These are phyloP conservation scores for Monilinia fructigena DNA, from an alignment of 2,329 filamentous ascomycete genomes.

Conservation along the genomic window DNA sequence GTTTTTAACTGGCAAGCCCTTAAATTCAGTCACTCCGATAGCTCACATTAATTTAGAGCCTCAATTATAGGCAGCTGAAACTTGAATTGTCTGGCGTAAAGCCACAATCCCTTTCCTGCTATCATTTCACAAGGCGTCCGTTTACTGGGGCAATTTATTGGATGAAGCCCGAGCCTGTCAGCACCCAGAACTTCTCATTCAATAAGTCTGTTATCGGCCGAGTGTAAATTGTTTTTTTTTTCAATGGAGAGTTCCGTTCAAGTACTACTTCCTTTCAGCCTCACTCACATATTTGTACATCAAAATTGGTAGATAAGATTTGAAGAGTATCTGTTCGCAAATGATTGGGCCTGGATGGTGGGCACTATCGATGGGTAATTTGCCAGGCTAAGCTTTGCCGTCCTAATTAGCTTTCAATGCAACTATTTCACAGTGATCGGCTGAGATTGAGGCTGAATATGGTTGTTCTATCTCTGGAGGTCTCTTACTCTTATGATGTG, in stretches of 20 bases:
- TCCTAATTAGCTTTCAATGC: neutral
- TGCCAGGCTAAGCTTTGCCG: neutral
- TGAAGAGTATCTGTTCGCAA: no score
- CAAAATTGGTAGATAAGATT: no score
- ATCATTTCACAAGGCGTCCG: neutral
- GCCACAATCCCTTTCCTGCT: neutral
- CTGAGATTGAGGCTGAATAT: neutral
- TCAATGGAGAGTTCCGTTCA: neutral
- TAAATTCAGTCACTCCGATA: neutral
- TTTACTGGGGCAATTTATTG: neutral
- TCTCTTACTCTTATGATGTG: neutral
- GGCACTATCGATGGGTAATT: neutral
- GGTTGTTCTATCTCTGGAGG: neutral
- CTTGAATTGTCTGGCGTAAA: neutral
- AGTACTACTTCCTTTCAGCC: neutral
- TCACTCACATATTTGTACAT: neutral
- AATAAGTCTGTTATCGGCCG: neutral
- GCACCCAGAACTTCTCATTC: neutral
- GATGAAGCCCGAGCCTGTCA: neutral
- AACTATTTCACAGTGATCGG: neutral
- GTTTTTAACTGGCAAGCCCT: neutral
- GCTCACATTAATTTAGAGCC: neutral
- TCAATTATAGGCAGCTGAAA: conserved; percentile 5
- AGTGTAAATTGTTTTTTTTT: neutral
- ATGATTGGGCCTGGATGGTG: neutral